A percentile compares a stretch with the other conserved stretches of the same genome.
phyloP scores from a whole-genome alignment of 495 filamentous ascomycete species.

The Paragyromitra xinjiangensis region DNA sequence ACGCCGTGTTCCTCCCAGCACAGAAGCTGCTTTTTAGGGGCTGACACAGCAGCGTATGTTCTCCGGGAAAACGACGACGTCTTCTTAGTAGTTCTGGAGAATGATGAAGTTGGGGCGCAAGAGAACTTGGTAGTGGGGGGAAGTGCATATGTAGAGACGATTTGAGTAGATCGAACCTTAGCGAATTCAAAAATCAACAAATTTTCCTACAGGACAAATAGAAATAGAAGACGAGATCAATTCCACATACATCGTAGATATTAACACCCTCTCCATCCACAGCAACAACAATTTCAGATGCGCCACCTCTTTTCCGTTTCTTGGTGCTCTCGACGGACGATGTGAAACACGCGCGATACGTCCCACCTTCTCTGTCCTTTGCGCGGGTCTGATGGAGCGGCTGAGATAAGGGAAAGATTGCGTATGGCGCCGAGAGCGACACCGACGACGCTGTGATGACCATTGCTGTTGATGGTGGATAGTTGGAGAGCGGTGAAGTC shows the following conservation, averaged over 20 bases:
- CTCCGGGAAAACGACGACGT: slow-evolving; percentile 33
- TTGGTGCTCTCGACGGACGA: slow-evolving; percentile 69
- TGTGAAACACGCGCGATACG: slow-evolving; percentile 53
- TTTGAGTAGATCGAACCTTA: slow-evolving; percentile 51
- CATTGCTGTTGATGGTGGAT: slow-evolving; percentile 28
- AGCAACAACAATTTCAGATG: slow-evolving; percentile 77
- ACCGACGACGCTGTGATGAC: slow-evolving; percentile 38
- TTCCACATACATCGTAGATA: slow-evolving; percentile 81
- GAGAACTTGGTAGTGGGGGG: slow-evolving; percentile 55
- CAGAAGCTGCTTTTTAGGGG: slow-evolving; percentile 52
- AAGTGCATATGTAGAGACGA: slow-evolving; percentile 56
- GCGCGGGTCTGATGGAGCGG: slow-evolving; percentile 54
- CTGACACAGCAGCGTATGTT: slow-evolving; percentile 55
- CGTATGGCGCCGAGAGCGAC: slow-evolving; percentile 56
- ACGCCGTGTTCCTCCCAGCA: slow-evolving; percentile 56
- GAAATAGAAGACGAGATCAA: background rate
- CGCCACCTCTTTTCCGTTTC: slow-evolving; percentile 69
- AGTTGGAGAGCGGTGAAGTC: background rate
- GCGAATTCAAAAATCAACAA: background rate
- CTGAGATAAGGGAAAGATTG: slow-evolving; percentile 53
- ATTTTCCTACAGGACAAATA: background rate
- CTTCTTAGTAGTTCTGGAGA: slow-evolving; percentile 15
- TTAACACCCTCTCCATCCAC: slow-evolving; percentile 92
- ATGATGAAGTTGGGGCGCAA: slow-evolving; percentile 52
- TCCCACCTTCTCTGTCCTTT: slow-evolving; percentile 40